Percentiles rank a stretch among this genome's conserved stretches.
Conservation (phyloP, 2,329 filamentous ascomycete genomes). For the Orbilia javanica region DNA sequence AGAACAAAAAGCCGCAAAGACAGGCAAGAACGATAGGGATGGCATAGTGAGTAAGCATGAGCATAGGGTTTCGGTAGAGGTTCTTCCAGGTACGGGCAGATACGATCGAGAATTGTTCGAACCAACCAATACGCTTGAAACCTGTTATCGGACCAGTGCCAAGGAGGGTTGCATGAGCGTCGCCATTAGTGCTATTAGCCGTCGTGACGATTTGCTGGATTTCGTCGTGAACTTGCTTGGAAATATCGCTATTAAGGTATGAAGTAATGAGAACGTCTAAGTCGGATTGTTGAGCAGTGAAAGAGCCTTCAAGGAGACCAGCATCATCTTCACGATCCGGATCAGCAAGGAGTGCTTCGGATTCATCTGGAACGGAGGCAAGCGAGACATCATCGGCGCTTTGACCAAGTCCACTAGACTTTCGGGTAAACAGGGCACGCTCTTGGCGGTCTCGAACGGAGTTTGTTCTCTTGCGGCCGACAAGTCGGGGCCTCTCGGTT, state of each 20-base stretch:
- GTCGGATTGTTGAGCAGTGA: slow-evolving; percentile 75
- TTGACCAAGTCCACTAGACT: slow-evolving; percentile 68
- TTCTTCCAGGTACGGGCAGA: slow-evolving; percentile 96
- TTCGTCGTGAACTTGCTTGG: slow-evolving; percentile 79
- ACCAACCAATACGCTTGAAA: slow-evolving; percentile 83
- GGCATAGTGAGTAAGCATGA: slow-evolving; percentile 98
- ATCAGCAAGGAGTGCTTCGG: slow-evolving; percentile 46
- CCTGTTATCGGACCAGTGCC: slow-evolving; percentile 77
- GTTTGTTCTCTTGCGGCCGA: slow-evolving; percentile 74
- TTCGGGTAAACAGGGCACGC: slow-evolving; percentile 87
- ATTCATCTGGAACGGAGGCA: slow-evolving; percentile 66
- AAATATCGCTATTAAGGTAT: slow-evolving; percentile 83
- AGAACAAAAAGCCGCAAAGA: slow-evolving; percentile 94
- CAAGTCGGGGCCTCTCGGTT: slow-evolving; percentile 9
- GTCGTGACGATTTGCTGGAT: slow-evolving; percentile 77
- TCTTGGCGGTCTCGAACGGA: slow-evolving; percentile 90
- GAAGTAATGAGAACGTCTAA: slow-evolving; percentile 83
- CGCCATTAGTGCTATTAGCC: slow-evolving; percentile 73
- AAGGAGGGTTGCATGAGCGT: slow-evolving; percentile 64
- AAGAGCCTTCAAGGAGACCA: slow-evolving; percentile 68
- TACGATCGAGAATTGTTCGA: slow-evolving; percentile 87
- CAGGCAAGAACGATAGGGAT: slow-evolving; percentile 89
- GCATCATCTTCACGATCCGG: slow-evolving; percentile 66
- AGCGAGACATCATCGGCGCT: slow-evolving; percentile 72
- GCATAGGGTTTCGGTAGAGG: slow-evolving; percentile 94